These are phyloP conservation scores for Ramalina intermedia DNA, from an alignment of 495 filamentous ascomycete species.

Conservation along the genomic window DNA sequence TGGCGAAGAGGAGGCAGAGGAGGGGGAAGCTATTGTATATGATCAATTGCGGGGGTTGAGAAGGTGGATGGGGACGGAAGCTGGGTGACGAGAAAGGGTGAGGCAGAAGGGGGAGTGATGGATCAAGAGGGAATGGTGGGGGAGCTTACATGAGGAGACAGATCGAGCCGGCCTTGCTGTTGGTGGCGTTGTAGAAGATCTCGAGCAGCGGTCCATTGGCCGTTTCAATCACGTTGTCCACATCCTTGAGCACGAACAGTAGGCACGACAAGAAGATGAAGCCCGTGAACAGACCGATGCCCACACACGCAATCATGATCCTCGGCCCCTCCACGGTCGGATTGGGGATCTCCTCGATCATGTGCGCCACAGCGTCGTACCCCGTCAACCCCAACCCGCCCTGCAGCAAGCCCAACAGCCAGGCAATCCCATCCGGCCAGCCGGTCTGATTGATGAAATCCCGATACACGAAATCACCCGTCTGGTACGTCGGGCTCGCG, in stretches of 20 bases:
- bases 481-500: slow-evolving; percentile 44
- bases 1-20: slow-evolving; percentile 56
- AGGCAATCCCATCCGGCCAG: slow-evolving; percentile 47
- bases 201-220: slow-evolving; percentile 50
- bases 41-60: slow-evolving; percentile 18
- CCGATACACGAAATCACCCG: slow-evolving; percentile 42
- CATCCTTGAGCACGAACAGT: slow-evolving; percentile 46
- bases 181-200: slow-evolving; percentile 57
- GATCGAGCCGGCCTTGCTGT: slow-evolving; percentile 47
- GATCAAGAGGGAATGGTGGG: neutral
- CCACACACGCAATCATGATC: slow-evolving; percentile 60
- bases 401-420: slow-evolving; percentile 48
- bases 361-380: slow-evolving; percentile 49
- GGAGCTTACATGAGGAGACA: slow-evolving; percentile 47
- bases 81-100: no score
- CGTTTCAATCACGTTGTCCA: slow-evolving; percentile 45
- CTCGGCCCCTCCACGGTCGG: slow-evolving; percentile 49
- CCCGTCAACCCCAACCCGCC: slow-evolving; percentile 46
- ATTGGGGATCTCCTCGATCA: slow-evolving; percentile 57
- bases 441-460: slow-evolving; percentile 46
- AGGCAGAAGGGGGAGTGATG: slow-evolving; percentile 13
- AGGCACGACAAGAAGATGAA: slow-evolving; percentile 52
- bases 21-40: slow-evolving; percentile 42
- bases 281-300: slow-evolving; percentile 53
- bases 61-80: no score